A percentile compares a stretch with the other conserved stretches of the same genome.
phyloP scores from a whole-genome alignment of 1,284 basidiomycete species.

The Stereum hirsutum region DNA sequence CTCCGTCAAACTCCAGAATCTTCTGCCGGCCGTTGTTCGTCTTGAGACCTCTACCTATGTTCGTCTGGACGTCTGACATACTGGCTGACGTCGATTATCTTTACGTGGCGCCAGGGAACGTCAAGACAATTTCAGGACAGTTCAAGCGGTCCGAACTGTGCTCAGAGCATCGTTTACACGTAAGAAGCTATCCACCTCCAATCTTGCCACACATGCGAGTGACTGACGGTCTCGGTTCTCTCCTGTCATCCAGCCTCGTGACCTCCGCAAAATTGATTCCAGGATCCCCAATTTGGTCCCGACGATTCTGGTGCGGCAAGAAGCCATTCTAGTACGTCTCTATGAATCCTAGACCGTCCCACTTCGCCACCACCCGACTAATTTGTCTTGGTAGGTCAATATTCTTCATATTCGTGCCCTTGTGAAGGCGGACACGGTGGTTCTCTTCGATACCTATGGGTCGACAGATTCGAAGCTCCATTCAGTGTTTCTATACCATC shows the following conservation, averaged over 20 bases:
- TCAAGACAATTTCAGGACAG: constrained; percentile 84
- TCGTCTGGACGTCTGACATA: too few relatives aligned
- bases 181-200: constrained; percentile 24
- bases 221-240: constrained; percentile 7
- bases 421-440: constrained; percentile 87
- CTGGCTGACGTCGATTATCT: too few relatives aligned
- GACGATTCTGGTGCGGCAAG: constrained; percentile 83
- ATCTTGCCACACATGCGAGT: constrained; percentile 2
- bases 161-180: constrained; percentile 81
- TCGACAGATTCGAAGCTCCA: constrained; percentile 79
- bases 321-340: constrained; percentile 72
- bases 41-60: too few relatives aligned
- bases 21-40: too few relatives aligned
- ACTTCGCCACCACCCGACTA: background rate
- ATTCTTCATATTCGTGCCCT: constrained; percentile 92
- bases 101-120: constrained; percentile 51
- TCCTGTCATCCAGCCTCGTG: constrained; percentile 65
- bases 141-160: constrained; percentile 89
- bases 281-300: constrained; percentile 91
- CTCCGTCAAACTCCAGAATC: too few relatives aligned
- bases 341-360: background rate
- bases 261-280: constrained; percentile 94
- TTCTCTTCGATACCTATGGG: constrained; percentile 89
- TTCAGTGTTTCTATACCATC: constrained; percentile 80
- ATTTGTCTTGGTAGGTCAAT: constrained; percentile 53